These are phyloP conservation scores for Coprinopsis cinerea DNA, from an alignment of 768 basidiomycete genomes.

Conservation along the genomic window DNA sequence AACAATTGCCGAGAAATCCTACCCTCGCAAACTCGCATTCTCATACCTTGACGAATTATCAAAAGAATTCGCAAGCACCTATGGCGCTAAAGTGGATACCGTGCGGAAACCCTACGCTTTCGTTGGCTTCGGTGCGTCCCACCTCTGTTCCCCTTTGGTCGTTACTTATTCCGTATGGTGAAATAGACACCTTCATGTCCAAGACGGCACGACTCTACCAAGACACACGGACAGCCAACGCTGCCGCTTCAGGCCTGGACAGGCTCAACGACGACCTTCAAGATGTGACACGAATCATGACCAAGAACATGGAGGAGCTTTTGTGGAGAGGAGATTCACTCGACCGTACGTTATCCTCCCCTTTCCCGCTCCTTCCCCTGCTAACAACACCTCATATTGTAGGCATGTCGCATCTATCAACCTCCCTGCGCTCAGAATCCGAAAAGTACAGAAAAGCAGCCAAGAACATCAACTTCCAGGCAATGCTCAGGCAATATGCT, in stretches of 20 bases:
- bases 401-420: conserved; percentile 98
- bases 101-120: conserved; percentile 98
- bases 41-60: conserved; percentile 95
- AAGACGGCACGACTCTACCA: conserved; percentile 94
- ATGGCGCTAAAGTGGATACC: conserved; percentile 88
- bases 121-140: conserved; percentile 84
- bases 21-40: conserved; percentile 95
- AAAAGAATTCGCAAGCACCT: conserved; percentile 90
- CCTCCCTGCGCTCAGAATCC: conserved; percentile 90
- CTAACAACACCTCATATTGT: background rate
- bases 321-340: conserved; percentile 97
- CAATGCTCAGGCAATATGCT: conserved; percentile 93
- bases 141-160: background rate
- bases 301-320: conserved; percentile 99
- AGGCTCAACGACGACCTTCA: conserved; percentile 93
- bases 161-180: too few species aligned
- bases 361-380: background rate
- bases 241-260: conserved; percentile 68
- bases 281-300: conserved; percentile 99
- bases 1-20: conserved; percentile 93
- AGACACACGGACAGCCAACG: conserved; percentile 83
- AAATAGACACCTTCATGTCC: conserved; percentile 95
- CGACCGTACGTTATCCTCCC: conserved; percentile 78
- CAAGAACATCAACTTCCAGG: conserved; percentile 88
- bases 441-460: conserved; percentile 97